Base-by-base conservation (phyloP, 129 eudicot genomes). In the Arctium minus region DNA sequence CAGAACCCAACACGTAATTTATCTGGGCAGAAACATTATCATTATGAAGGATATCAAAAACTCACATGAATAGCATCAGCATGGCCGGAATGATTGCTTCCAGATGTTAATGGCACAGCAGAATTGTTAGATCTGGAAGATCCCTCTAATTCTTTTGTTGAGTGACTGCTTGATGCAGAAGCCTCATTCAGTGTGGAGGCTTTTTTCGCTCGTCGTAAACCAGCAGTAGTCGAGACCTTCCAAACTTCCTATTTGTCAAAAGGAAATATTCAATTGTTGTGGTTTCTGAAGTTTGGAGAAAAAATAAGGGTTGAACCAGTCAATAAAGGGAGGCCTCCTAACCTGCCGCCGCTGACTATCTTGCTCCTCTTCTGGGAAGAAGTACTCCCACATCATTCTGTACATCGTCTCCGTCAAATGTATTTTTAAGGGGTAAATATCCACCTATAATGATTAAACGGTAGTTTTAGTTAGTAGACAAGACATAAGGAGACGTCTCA, bases 321-420 rank as follows among this genome's bases (percentile, higher is more conserved):
- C 69, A 6, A 27, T 22, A 72, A 39, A 2, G 10, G 80, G 36
- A 67, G 73, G 64, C 72, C 72, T 82, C 56, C 86, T 0, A 70
- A 93, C 99, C 97, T 96, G 99, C 39, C 97, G 91, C 83, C 99
- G 83, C 83, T 93, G 99, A 83, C 98, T 93, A 82, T 96, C 99
- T 88, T 96, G 98, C 81, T 96, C 99, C 84, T 96, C 99, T 88
- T 93, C 97, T 13, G 99, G 98, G 80, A 96, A 96, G 80, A 96
- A 90, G 87, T 96, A 96, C 70, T 81, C 97, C 99, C 99, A 96
- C 98, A 93, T 96, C 97, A 93, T 85, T 86, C 86, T 86, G 90
- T 93, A 96, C 92, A 96, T 87, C 60, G 78, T 80, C 85, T 96
- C 99, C 5, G 98, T 93, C 91, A 93, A 88, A 89, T 96, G 98